Percentiles rank a stretch among this genome's conserved stretches.
These are phyloP conservation scores for Fraxinus cuspidata DNA, from an alignment of 257 asterid genomes.

Conservation along the genomic window DNA sequence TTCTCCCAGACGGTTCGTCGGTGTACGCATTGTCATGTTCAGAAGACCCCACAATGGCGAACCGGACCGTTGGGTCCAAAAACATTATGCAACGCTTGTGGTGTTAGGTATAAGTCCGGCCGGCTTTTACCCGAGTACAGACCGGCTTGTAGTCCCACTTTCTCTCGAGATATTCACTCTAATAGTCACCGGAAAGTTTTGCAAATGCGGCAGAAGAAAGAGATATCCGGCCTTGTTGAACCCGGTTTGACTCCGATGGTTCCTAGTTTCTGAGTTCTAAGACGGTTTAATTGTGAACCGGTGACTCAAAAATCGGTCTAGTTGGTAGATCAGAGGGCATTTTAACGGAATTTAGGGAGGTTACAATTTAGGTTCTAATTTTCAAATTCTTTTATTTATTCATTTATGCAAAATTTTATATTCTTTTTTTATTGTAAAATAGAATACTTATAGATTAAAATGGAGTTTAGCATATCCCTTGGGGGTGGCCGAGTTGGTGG, in stretches of 20 bases:
- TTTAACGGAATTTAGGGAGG: not conserved
- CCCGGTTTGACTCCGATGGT: conserved; percentile 33
- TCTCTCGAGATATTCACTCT: conserved; percentile 55
- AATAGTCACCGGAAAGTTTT: conserved; percentile 62
- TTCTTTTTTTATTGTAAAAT: not conserved
- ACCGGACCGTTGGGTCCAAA: conserved; percentile 67
- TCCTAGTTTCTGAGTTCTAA: conserved; percentile 37
- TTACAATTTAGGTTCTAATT: not conserved
- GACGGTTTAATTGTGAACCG: not conserved
- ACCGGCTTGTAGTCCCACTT: conserved; percentile 72
- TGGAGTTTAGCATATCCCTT: too few species aligned
- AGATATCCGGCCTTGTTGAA: conserved; percentile 34
- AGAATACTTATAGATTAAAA: too few species aligned
- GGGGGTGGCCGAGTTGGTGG: too few species aligned
- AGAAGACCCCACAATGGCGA: conserved; percentile 76
- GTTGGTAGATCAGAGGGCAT: not conserved
- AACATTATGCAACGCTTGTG: conserved; percentile 62
- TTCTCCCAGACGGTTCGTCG: conserved; percentile 43
- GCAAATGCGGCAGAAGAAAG: conserved; percentile 66
- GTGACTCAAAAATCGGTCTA: not conserved
- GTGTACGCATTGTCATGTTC: conserved; percentile 63
- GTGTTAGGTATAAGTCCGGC: conserved; percentile 66
- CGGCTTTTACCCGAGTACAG: conserved; percentile 66
- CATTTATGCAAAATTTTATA: too few species aligned
- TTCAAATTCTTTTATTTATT: not conserved